These are phyloP conservation scores for Termitomyces sp. DNA, from an alignment of 768 basidiomycete species.

Conservation along the genomic window DNA sequence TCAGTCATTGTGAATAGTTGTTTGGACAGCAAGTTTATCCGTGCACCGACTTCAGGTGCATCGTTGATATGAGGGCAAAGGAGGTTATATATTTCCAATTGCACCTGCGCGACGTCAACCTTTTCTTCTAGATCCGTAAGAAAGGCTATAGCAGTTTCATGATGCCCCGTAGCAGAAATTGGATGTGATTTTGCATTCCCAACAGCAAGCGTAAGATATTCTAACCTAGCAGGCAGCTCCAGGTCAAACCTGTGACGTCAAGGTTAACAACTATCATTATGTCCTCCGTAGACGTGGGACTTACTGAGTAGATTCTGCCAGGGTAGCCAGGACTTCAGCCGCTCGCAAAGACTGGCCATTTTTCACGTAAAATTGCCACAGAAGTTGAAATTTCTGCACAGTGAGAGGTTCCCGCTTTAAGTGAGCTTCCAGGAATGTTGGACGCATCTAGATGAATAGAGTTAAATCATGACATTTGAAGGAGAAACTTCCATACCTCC, in stretches of 20 bases:
- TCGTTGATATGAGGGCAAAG: constrained; percentile 58
- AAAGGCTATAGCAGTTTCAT: constrained; percentile 92
- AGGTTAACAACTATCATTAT: not conserved
- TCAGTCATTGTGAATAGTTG: constrained; percentile 78
- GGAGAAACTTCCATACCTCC: constrained; percentile 51
- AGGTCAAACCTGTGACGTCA: constrained; percentile 49
- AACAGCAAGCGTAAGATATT: constrained; percentile 91
- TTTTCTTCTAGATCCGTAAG: constrained; percentile 94
- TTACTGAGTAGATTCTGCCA: constrained; percentile 84
- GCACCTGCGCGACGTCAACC: constrained; percentile 94
- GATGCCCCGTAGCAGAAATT: constrained; percentile 65
- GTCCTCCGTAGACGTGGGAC: constrained; percentile 22
- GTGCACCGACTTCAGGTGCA: constrained; percentile 55
- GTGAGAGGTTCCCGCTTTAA: constrained; percentile 76
- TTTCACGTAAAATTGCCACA: constrained; percentile 98
- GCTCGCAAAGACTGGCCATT: constrained; percentile 83
- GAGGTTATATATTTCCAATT: constrained; percentile 80
- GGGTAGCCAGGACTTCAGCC: constrained; percentile 73
- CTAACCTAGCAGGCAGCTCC: constrained; percentile 68
- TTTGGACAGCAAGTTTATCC: constrained; percentile 53
- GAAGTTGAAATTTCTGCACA: constrained; percentile 76
- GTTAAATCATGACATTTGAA: constrained; percentile 6
- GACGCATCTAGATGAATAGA: constrained; percentile 55
- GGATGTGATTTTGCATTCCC: constrained; percentile 96
- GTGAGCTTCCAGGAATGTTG: constrained; percentile 84